Base-by-base conservation (phyloP, 805 yeast species). In the Sugiyamaella floridensis region DNA sequence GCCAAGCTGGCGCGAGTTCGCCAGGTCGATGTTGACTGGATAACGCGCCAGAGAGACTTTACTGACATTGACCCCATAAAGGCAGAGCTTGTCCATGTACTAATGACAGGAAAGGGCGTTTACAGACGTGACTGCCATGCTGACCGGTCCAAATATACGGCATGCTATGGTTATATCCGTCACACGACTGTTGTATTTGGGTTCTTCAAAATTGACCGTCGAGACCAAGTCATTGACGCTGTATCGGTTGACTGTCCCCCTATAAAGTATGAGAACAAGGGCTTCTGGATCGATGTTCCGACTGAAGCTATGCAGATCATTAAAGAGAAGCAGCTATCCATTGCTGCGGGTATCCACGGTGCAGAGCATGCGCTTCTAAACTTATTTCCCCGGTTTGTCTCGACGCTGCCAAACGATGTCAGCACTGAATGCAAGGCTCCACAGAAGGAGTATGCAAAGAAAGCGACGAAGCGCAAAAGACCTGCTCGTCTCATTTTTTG, bases 351-450 rank as follows among this genome's bases (percentile, higher is more conserved):
- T 0, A 87, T 93, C n/a, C 99, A 93, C 70, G 97, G 95, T 1
- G 95, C 96, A 0, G 92, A 89, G 58, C 99, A 93, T 71, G 89
- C 89, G 0, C 71, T 93, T 1, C 83, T 93, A 77, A 83, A 86
- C 46, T 76, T 87, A 54, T 65, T 90, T 26, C 95, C 97, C 0
- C 67, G 83, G 26, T 83, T 80, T 54, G 81, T 89, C 4, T 80
- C 82, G 11, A 82, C 87, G 15, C 86, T 88, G 0, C 67, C 68
- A 0, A 64, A 63, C 2, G 99, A 93, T 60, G 76, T 93, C 12
- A 79, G 79, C 45, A 88, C 98, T 0, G 99, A 93, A 67, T 93
- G 99, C 68, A 93, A 93, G 63, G 97, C 98, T 0, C 97, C 99
- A 0, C 96, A 89, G 58, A 93, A 93, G 62, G 99, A 93, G 64